A percentile compares a stretch with the other conserved stretches of the same genome.
Evolutionary conservation across 169 alveolate genomes (phyloP).

Genomic region (Eimeria maxima): DNA sequence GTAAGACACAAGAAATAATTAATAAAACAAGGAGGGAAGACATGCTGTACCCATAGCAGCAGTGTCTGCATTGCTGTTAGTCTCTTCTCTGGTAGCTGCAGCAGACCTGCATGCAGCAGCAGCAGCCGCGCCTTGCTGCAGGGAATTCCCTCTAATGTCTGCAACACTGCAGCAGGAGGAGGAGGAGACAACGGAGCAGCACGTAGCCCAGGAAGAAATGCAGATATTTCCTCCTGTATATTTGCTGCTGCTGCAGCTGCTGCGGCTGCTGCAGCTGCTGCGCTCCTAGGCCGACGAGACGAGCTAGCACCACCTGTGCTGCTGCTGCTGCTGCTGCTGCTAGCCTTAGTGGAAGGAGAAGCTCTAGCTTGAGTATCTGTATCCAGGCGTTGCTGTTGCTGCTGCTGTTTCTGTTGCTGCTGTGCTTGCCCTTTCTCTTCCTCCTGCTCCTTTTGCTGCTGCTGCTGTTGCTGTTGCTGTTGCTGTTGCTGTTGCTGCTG

Average conservation of each 20-base stretch:
- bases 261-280: slow-evolving; percentile 40
- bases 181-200: slow-evolving; percentile 3
- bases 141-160: slow-evolving; percentile 5
- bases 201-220: slow-evolving; percentile 25
- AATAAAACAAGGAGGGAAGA: slow-evolving; percentile 75
- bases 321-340: slow-evolving; percentile 36
- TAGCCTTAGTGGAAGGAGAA: slow-evolving; percentile 16
- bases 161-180: slow-evolving; percentile 64
- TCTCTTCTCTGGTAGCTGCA: slow-evolving; percentile 62
- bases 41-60: slow-evolving; percentile 54
- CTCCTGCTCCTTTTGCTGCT: no score
- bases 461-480: neutral
- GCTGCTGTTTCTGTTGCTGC: neutral
- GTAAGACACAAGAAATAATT: slow-evolving; percentile 75
- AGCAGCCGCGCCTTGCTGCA: slow-evolving; percentile 28
- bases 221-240: neutral
- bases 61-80: slow-evolving; percentile 65
- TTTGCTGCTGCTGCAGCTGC: slow-evolving; percentile 40
- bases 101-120: slow-evolving; percentile 62
- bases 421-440: no score
- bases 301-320: neutral
- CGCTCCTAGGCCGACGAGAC: neutral
- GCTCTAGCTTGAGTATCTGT: neutral
- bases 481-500: slow-evolving; percentile 43
- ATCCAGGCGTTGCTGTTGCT: neutral